Evolutionary conservation across 495 filamentous ascomycete species (phyloP), one percentile per base, ranked within the genome.

Genomic region (Aspergillus cristatus): DNA sequence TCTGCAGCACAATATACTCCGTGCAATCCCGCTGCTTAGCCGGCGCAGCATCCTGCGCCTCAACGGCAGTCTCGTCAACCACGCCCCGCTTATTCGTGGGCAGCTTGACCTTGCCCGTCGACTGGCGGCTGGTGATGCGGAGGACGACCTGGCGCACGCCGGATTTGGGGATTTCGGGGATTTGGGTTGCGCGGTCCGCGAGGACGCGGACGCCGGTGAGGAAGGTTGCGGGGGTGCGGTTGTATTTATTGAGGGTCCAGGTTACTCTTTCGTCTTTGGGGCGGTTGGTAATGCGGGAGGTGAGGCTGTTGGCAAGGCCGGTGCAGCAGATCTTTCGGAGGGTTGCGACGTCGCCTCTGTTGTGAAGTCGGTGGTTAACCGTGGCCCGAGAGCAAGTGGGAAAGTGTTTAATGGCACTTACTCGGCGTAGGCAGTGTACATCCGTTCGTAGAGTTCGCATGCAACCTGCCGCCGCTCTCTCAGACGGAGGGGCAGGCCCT

Each of bases 1-100:
- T 69, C 63, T 86, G 83, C 14, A 94, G 48, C 4, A 90, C 82
- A n/a, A 96, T 15, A 50, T 93, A 81, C 66, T 96, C 89, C 1
- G 63, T 58, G 40, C 82, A 67, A 41, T 81, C 76, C 48, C 76
- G 78, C 55, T 74, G 64, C 54, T 75, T 71, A 28, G 65, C 68
- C 28, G 70, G 45, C 6, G 29, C 24, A 11, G 38, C 25, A 24
- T 4, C 20, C 20, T 24, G 4, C 3, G 25, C 17, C n/a, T 37
- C 38, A 17, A 32, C 14, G 14, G 35, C 26, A n/a, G 18, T 7
- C 22, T 3, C 16, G n/a, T 29, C 15, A 25, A 7, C 18, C 7
- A 25, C 7, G 12, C 14, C 28, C 18, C 35, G 29, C 16, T 25
- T 15, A 15, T 30, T 30, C 22, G 35, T 6, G 7, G 25, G 32